phyloP scores from a whole-genome alignment of 257 asterid species.

The Solanum okadae region DNA sequence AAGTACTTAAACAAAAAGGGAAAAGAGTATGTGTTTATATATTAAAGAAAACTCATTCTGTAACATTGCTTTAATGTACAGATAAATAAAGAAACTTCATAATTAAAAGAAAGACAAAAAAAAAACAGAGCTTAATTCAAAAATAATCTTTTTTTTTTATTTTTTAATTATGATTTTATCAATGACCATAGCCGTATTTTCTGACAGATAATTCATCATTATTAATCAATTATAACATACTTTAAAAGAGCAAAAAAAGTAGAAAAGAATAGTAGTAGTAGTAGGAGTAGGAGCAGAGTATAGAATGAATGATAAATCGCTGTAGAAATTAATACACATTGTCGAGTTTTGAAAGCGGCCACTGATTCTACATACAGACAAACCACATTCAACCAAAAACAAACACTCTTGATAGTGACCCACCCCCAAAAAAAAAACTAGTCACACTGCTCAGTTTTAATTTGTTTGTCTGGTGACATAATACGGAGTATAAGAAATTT shows the following conservation, averaged over 20 bases:
- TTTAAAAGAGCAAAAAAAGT: neutral
- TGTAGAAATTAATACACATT: conserved; percentile 15
- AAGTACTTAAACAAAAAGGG: neutral
- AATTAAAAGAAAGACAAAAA: conserved; percentile 2
- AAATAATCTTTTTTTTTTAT: neutral
- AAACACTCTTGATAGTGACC: conserved; percentile 37
- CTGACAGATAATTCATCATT: conserved; percentile 27
- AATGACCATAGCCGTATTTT: conserved; percentile 25
- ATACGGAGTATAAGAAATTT: too few species aligned
- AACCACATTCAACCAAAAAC: conserved; percentile 19
- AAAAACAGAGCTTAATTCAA: neutral
- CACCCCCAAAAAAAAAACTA: neutral
- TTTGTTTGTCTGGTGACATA: neutral
- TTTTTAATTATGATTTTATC: neutral
- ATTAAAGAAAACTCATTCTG: conserved; percentile 5
- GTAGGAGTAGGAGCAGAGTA: neutral
- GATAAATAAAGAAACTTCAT: conserved; percentile 5
- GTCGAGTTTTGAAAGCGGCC: conserved; percentile 51
- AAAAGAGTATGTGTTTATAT: conserved; percentile 5
- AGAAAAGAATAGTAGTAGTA: neutral
- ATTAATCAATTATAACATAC: conserved; percentile 8
- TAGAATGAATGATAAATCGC: conserved; percentile 3
- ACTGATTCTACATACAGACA: conserved; percentile 36
- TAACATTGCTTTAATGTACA: conserved; percentile 35
- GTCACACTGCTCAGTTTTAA: fast-evolving